Conservation (phyloP, 768 basidiomycete genomes). For the Psilocybe cyanescens region DNA sequence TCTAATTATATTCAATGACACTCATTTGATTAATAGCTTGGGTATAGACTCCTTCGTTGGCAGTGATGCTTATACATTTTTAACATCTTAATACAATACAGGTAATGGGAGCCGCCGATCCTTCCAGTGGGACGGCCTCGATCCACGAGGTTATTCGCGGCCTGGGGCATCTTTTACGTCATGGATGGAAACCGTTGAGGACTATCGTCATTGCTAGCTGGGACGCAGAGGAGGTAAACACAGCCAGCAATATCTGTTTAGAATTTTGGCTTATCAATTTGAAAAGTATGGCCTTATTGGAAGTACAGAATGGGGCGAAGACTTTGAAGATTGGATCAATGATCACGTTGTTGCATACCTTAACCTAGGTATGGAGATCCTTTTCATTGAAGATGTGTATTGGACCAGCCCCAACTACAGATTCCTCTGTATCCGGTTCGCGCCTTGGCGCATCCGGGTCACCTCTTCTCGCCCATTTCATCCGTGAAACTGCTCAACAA, state of each 20-base stretch:
- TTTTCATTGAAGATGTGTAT: conserved; percentile 65
- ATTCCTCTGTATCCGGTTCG: conserved; percentile 47
- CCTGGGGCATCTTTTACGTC: conserved; percentile 64
- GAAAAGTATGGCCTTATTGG: conserved; percentile 68
- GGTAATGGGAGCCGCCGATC: conserved; percentile 85
- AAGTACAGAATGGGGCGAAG: conserved; percentile 93
- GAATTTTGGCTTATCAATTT: neutral
- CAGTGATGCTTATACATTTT: neutral
- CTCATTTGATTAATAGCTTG: conserved; percentile 42
- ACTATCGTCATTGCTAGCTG: conserved; percentile 74
- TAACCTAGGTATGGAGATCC: conserved; percentile 75
- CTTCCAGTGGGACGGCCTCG: conserved; percentile 79
- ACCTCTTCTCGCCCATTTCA: conserved; percentile 81
- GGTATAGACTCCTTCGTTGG: conserved; percentile 42
- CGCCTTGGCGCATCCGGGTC: conserved; percentile 63
- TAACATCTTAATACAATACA: neutral
- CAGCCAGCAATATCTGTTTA: neutral
- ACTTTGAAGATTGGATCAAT: conserved; percentile 84
- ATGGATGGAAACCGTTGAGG: conserved; percentile 84
- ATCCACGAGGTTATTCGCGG: conserved; percentile 79
- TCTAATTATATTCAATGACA: conserved; percentile 62
- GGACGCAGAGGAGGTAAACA: conserved; percentile 72
- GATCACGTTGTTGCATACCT: conserved; percentile 87
- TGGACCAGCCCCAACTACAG: conserved; percentile 7
- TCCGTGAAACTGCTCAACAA: conserved; percentile 68